Base-by-base conservation (phyloP, 2,329 filamentous ascomycete genomes). In the Ambrosiella xylebori region DNA sequence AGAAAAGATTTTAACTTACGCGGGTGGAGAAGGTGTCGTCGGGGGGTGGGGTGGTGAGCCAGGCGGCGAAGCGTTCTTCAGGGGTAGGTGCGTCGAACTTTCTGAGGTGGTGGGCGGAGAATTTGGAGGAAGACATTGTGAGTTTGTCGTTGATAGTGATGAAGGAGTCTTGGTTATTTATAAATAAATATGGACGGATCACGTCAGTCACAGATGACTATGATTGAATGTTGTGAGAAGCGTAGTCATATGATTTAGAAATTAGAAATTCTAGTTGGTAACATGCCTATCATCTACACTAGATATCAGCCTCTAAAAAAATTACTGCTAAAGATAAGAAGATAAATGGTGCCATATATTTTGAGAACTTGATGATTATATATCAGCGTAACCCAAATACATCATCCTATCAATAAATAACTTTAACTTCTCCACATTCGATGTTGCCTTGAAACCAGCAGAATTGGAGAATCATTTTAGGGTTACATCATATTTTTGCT, bases 11-110 rank as follows among this genome's bases (percentile, higher is more conserved):
- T 36, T 11, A 11, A 36, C 45, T 56, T 37, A 59, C 57, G n/a
- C 37, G 49, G 37, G 39, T 6, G 11, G 53, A 54, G 38, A 39
- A 56, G 38, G 17, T 2, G 17, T 54, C 50, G 40, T 17, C 37
- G 13, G 40, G 40, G 12, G 41, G 50, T 2, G 55, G 13, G 15
- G 44, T 35, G 9, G 56, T 40, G 8, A 60, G 40, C 58, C 58
- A 60, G 1, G 58, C 58, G 3, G 49, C 54, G 39, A 60, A 60
- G 13, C 37, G 50, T 13, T 60, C 58, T 41, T 60, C 55, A 12
- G 51, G 39, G 36, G 58, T 57, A 7, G 50, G 39, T 13, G 40
- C 58, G 17, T 13, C 54, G 36, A 15, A 4, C 47, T 15, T n/a
- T 50, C 50, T 2, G 58, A 41, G 15, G 39, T 12, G 39, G 39